phyloP scores from a whole-genome alignment of 257 asterid species.

The Euphrasia confusa region DNA sequence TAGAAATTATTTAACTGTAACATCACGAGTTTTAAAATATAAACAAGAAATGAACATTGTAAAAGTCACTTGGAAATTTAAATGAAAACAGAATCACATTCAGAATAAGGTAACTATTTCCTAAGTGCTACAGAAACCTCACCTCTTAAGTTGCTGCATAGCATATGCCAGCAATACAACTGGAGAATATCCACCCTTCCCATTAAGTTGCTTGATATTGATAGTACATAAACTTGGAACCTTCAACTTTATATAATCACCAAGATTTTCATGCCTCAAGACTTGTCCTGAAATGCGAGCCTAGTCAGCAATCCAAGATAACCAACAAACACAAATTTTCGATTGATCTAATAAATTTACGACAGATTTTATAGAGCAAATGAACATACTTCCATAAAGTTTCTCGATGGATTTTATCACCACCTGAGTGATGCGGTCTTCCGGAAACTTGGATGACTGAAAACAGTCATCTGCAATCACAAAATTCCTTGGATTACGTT shows the following conservation, averaged over 20 bases:
- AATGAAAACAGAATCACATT: constrained; percentile 5
- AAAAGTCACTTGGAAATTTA: background rate
- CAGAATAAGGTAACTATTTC: constrained; percentile 16
- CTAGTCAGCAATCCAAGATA: constrained; percentile 28
- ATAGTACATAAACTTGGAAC: constrained; percentile 73
- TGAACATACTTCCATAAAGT: constrained; percentile 74
- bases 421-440: constrained; percentile 50
- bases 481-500: constrained; percentile 72
- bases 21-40: background rate
- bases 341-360: background rate
- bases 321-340: constrained; percentile 10
- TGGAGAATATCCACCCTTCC: constrained; percentile 46
- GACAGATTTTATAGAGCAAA: constrained; percentile 21
- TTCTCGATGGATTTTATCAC: constrained; percentile 73
- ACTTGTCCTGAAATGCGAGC: constrained; percentile 75
- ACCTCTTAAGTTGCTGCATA: constrained; percentile 75
- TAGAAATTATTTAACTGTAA: background rate
- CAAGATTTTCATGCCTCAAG: constrained; percentile 72
- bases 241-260: constrained; percentile 59
- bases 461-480: constrained; percentile 85
- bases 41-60: constrained; percentile 10
- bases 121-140: constrained; percentile 31
- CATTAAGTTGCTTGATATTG: constrained; percentile 43
- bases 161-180: constrained; percentile 47
- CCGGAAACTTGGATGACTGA: constrained; percentile 49